Conservation (phyloP, 2,329 filamentous ascomycete species). For the Pseudogymnoascus destructans region DNA sequence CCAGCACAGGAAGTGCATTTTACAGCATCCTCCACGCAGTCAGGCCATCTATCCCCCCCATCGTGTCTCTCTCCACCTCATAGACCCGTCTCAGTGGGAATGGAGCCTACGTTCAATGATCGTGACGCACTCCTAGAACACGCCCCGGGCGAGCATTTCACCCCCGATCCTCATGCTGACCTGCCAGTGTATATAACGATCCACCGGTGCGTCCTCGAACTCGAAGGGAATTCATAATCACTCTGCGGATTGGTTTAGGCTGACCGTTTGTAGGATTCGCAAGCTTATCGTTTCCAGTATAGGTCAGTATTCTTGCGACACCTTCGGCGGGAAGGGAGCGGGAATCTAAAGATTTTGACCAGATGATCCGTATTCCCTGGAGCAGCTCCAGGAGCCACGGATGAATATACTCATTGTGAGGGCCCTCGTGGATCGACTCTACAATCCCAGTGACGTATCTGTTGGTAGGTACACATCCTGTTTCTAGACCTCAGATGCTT, state of each 20-base stretch:
- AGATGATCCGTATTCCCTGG: constrained; percentile 55
- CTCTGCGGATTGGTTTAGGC: neutral
- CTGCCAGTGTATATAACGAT: constrained; percentile 68
- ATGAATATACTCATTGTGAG: constrained; percentile 72
- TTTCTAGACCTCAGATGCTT: neutral
- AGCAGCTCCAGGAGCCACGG: constrained; percentile 66
- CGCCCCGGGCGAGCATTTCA: neutral
- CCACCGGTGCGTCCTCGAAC: constrained; percentile 37
- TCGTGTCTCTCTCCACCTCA: neutral
- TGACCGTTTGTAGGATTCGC: constrained; percentile 33
- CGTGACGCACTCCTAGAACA: neutral
- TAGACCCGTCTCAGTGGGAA: neutral
- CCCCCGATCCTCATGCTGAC: constrained; percentile 23
- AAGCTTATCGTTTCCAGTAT: constrained; percentile 51
- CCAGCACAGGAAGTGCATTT: neutral
- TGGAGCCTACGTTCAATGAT: neutral
- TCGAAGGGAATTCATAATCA: neutral
- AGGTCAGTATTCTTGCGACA: constrained; percentile 33
- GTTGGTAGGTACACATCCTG: constrained; percentile 38
- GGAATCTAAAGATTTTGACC: constrained; percentile 7
- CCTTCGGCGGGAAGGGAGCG: neutral
- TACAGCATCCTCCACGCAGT: neutral
- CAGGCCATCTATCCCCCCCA: too few relatives aligned
- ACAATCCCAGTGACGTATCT: constrained; percentile 66
- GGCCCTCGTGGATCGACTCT: constrained; percentile 72